Evolutionary conservation across 2,329 filamentous ascomycete genomes (phyloP).

Genomic region (Claviceps lovelessii): DNA sequence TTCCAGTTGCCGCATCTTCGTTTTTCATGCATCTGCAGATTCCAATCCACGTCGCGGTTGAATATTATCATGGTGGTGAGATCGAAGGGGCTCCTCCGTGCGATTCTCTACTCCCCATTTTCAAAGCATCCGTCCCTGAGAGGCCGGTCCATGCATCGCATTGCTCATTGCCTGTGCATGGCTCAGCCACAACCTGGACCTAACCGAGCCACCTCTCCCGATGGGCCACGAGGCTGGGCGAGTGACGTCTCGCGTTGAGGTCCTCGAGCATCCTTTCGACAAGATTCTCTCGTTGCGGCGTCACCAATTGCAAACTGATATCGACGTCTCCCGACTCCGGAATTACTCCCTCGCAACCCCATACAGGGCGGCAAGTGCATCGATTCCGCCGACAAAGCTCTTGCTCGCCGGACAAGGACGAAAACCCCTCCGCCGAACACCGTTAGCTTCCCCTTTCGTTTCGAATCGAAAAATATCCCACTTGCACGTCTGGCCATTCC

Average conservation of each 20-base stretch:
- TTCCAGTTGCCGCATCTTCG: neutral
- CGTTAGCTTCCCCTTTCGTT: neutral
- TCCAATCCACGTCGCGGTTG: too few species aligned
- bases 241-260: neutral
- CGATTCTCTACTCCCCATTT: neutral
- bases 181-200: neutral
- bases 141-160: neutral
- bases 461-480: neutral
- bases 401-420: neutral
- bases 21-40: neutral
- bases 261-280: neutral
- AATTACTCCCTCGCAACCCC: neutral
- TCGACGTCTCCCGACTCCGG: neutral
- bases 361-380: constrained; percentile 6
- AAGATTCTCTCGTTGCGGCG: neutral
- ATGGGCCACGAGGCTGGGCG: neutral
- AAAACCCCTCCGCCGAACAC: constrained; percentile 1
- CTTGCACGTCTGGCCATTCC: constrained; percentile 13
- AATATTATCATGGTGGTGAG: neutral
- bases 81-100: neutral
- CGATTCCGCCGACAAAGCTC: constrained; percentile 1
- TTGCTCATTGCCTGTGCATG: neutral
- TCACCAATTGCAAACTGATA: neutral
- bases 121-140: neutral
- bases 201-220: neutral